Evolutionary conservation across 2,329 filamentous ascomycete genomes (phyloP).

Genomic region (Nemania sp.): DNA sequence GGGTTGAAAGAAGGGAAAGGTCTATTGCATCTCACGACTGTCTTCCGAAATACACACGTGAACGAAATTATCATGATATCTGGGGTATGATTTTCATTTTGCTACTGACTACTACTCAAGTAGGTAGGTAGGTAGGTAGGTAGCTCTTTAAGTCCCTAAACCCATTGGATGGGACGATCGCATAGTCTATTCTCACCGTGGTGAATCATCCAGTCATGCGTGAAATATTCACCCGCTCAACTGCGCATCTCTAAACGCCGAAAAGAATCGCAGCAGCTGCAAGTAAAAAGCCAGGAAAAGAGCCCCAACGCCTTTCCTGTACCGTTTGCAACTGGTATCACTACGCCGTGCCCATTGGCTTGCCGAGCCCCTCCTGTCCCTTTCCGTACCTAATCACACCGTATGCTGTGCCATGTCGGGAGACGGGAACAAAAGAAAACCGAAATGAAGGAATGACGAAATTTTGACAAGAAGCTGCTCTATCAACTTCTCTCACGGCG

Average conservation of each 20-base stretch:
- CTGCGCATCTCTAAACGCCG: constrained; percentile 1
- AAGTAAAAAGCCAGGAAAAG: constrained; percentile 1
- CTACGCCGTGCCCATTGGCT: background rate
- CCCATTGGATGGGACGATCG: too few relatives aligned
- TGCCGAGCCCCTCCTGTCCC: background rate
- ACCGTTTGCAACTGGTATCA: constrained; percentile 11
- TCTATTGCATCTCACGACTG: constrained; percentile 2
- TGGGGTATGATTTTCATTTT: constrained; percentile 8
- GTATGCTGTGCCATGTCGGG: background rate
- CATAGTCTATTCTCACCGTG: background rate
- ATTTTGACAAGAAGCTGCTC: background rate
- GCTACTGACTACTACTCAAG: background rate
- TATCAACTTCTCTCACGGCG: background rate
- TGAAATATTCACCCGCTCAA: background rate
- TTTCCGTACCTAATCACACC: background rate
- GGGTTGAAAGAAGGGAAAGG: constrained; percentile 4
- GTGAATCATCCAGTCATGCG: constrained; percentile 8
- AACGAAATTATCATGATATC: background rate
- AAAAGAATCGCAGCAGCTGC: background rate
- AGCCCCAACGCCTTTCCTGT: constrained; percentile 21
- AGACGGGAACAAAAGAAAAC: background rate
- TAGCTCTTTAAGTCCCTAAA: background rate
- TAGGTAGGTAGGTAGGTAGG: background rate
- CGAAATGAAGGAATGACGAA: background rate
- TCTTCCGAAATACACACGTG: background rate